Evolutionary conservation across 495 filamentous ascomycete genomes (phyloP).

Genomic region (Penicillium cataractarum): DNA sequence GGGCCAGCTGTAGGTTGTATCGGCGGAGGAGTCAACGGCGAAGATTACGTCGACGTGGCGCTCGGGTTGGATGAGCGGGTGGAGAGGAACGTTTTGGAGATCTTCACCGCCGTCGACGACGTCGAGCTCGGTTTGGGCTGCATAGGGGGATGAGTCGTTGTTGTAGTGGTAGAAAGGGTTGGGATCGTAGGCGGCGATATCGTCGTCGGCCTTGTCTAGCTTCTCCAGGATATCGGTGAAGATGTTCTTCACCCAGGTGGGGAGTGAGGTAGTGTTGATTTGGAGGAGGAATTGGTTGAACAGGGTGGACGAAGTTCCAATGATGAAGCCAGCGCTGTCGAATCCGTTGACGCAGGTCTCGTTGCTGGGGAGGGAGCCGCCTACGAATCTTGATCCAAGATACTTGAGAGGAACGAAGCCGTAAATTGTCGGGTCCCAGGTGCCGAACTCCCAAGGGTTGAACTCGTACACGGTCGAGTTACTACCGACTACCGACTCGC

Average conservation of each 20-base stretch:
- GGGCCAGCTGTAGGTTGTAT: constrained; percentile 77
- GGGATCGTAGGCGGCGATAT: constrained; percentile 79
- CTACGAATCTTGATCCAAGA: constrained; percentile 78
- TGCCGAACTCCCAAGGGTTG: constrained; percentile 86
- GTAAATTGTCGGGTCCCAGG: constrained; percentile 78
- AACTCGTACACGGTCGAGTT: constrained; percentile 88
- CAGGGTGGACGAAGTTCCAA: constrained; percentile 88
- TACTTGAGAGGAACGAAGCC: constrained; percentile 77
- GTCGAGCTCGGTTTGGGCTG: constrained; percentile 59
- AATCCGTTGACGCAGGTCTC: constrained; percentile 76
- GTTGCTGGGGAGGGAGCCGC: constrained; percentile 59
- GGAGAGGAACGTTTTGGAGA: constrained; percentile 82
- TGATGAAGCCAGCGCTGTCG: constrained; percentile 83
- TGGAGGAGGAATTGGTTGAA: constrained; percentile 80
- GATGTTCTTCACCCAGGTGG: constrained; percentile 54
- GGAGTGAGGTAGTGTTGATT: constrained; percentile 56
- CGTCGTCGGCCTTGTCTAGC: constrained; percentile 62
- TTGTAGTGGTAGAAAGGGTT: constrained; percentile 85
- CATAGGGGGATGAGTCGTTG: constrained; percentile 61
- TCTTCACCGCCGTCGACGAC: constrained; percentile 90
- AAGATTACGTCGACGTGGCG: constrained; percentile 90
- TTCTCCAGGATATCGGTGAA: constrained; percentile 55
- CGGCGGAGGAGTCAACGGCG: constrained; percentile 84
- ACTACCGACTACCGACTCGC: constrained; percentile 62
- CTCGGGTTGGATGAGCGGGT: constrained; percentile 79